Evolutionary conservation across 164 flowering plant species (phyloP).

Genomic region (Pachysandra terminalis): DNA sequence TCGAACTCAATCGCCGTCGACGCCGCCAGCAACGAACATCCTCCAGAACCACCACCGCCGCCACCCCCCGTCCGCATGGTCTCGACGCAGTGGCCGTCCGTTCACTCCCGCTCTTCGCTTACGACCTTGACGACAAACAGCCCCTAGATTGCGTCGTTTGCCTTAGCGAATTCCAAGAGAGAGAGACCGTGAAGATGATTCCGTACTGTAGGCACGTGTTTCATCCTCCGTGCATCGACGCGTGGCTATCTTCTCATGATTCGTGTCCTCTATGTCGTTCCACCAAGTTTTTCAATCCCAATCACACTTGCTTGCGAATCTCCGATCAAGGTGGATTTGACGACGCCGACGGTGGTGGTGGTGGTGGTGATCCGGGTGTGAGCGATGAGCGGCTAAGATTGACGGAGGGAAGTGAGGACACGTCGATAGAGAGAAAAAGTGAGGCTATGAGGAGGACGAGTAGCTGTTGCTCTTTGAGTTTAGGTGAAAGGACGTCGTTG

Average conservation of each 20-base stretch:
- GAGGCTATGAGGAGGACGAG: conserved; percentile 18
- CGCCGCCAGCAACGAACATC: neutral
- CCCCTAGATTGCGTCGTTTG: conserved; percentile 54
- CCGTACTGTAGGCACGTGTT: conserved; percentile 58
- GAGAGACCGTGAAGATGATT: conserved; percentile 44
- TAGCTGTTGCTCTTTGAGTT: conserved; percentile 22
- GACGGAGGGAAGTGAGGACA: conserved; percentile 12
- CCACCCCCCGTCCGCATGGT: conserved; percentile 5
- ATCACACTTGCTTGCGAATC: neutral
- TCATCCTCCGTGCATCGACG: conserved; percentile 57
- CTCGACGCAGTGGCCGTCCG: conserved; percentile 20
- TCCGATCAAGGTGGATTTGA: neutral
- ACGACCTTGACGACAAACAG: conserved; percentile 24
- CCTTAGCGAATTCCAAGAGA: conserved; percentile 46
- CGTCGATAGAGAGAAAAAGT: neutral
- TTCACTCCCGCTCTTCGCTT: conserved; percentile 42
- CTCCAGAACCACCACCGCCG: neutral
- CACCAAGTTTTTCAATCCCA: conserved; percentile 14
- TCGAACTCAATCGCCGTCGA: conserved; percentile 22
- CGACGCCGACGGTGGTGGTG: too few relatives aligned
- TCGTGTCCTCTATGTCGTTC: conserved; percentile 69
- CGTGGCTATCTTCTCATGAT: conserved; percentile 49
- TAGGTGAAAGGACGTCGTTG: conserved; percentile 11
- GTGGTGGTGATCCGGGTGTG: neutral
- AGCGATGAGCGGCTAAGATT: neutral